A percentile compares a stretch with the other conserved stretches of the same genome.
phyloP scores from a whole-genome alignment of 2,329 filamentous ascomycete species.

The Cladophialophora immunda region DNA sequence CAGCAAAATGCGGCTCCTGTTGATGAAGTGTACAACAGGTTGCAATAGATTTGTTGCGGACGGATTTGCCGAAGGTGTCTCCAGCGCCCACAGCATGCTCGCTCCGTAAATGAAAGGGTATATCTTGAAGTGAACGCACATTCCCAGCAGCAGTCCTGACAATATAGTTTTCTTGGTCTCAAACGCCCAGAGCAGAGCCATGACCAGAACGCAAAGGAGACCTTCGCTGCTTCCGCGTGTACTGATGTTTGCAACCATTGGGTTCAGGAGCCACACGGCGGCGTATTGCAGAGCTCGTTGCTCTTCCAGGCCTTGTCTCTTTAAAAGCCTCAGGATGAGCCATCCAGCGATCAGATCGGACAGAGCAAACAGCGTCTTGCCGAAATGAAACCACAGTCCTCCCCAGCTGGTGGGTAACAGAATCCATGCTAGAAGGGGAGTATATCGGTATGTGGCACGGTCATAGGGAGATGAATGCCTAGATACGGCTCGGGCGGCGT shows the following conservation, averaged over 20 bases:
- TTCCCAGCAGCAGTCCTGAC: slow-evolving; percentile 78
- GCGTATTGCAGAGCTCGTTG: slow-evolving; percentile 76
- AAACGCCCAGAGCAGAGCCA: slow-evolving; percentile 83
- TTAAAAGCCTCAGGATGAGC: slow-evolving; percentile 70
- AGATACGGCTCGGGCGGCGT: slow-evolving; percentile 81
- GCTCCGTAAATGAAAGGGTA: slow-evolving; percentile 96
- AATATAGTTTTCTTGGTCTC: slow-evolving; percentile 68
- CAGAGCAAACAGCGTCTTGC: slow-evolving; percentile 84
- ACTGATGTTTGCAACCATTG: slow-evolving; percentile 97
- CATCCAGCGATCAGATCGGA: slow-evolving; percentile 87
- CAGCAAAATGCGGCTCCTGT: slow-evolving; percentile 49
- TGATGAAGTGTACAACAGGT: slow-evolving; percentile 47
- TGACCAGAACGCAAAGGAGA: slow-evolving; percentile 82
- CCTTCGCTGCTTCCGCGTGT: slow-evolving; percentile 95
- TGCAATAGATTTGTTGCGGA: slow-evolving; percentile 34
- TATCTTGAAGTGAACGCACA: slow-evolving; percentile 96
- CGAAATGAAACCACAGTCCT: slow-evolving; percentile 76
- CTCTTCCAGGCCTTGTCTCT: slow-evolving; percentile 56
- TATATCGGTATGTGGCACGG: slow-evolving; percentile 96
- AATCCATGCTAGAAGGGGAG: slow-evolving; percentile 90
- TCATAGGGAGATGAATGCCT: slow-evolving; percentile 79
- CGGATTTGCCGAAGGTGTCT: slow-evolving; percentile 21
- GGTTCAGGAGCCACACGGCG: slow-evolving; percentile 92
- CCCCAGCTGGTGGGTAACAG: slow-evolving; percentile 79
- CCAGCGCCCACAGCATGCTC: slow-evolving; percentile 55